A percentile compares a stretch with the other conserved stretches of the same genome.
Evolutionary conservation across 129 eudicot genomes (phyloP).

Genomic region (Chrysanthemum makinoi): DNA sequence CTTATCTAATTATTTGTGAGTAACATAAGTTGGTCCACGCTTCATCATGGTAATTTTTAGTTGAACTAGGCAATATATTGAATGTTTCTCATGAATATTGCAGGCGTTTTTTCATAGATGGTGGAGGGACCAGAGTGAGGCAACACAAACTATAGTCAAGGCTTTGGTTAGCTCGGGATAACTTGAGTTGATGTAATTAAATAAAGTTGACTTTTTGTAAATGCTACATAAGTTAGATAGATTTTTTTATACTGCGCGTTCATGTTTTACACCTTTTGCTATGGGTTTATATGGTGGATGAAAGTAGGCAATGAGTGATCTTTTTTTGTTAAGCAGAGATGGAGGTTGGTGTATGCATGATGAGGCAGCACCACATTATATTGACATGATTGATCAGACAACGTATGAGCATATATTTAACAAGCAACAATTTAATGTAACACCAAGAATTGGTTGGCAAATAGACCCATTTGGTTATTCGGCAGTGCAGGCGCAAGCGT

Average conservation of each 20-base stretch:
- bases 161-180: too few species aligned
- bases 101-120: too few species aligned
- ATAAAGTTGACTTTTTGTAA: neutral
- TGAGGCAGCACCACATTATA: conserved; percentile 95
- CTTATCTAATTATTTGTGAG: too few species aligned
- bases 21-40: too few species aligned
- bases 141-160: too few species aligned
- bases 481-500: conserved; percentile 97
- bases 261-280: neutral
- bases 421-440: conserved; percentile 78
- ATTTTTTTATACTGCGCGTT: neutral
- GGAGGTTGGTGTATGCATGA: conserved; percentile 96
- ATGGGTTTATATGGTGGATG: neutral
- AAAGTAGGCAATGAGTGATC: neutral
- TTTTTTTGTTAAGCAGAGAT: conserved; percentile 51
- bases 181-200: neutral
- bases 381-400: conserved; percentile 97
- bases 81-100: too few species aligned
- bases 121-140: too few species aligned
- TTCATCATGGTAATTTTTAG: too few species aligned
- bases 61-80: too few species aligned
- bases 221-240: neutral
- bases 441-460: conserved; percentile 97
- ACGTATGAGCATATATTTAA: conserved; percentile 75
- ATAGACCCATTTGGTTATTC: conserved; percentile 99